Base-by-base conservation (phyloP, 805 yeast species). In the Kodamaea kaohsiungensis region DNA sequence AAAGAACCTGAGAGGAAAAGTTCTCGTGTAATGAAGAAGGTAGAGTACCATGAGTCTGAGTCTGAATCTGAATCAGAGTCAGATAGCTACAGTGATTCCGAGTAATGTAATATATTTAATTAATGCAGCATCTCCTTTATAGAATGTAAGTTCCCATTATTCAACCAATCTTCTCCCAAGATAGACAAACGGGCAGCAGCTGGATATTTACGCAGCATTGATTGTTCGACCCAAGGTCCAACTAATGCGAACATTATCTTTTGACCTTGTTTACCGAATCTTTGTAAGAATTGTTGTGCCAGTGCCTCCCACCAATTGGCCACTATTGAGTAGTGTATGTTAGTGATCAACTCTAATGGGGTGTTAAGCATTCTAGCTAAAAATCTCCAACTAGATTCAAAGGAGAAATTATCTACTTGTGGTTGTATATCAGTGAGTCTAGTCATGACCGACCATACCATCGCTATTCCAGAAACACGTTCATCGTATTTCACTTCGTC, bases 301-400 rank as follows among this genome's bases (percentile, higher is more conserved):
- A 87, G 78, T 4, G 91, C 84, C 59, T 95, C 98, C 96, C 98
- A 91, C 98, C 98, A 92, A 35, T 88, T 82, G 1, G 90, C 86
- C 3, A 85, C 78, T 1, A 87, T 81, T 0, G 84, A 76, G 64
- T 78, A 92, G 66, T 92, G 96, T 0, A 87, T 80, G 59, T 89
- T 87, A 0, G 83, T 74, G 10, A 91, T 64, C 12, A 80, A 66
- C 0, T 73, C 72, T 2, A 64, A 35, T 1, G 84, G 80, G 0
- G 79, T 71, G 69, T 95, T 91, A 43, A 88, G 74, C 49, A 83
- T 67, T 45, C 98, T 74, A 0, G 97, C 86, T n/a, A 88, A 59
- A 66, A 90, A 79, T 33, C 62, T 71, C 98, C 98, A 93, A 9
- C 73, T 65, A 13, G 74, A 65, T 8, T 59, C 66, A 43, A 62